Evolutionary conservation across 139 green algal species (phyloP), one percentile per base, ranked within the genome.

Genomic region (Haematococcus lacustris): DNA sequence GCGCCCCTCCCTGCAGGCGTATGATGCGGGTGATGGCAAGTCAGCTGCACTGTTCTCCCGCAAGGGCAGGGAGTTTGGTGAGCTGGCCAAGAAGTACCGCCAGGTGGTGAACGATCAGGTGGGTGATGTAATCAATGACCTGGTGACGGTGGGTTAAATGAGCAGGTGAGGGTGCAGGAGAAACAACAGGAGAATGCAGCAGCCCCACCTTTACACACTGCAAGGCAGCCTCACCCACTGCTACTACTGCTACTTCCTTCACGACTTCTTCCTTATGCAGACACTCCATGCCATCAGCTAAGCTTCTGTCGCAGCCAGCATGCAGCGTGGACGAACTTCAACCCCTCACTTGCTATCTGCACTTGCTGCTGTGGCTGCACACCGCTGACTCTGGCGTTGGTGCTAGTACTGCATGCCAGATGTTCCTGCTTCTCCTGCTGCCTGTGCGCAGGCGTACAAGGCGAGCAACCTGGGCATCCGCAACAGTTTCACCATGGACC

Each of bases 401-500:
- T n/a, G n/a, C n/a, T n/a, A n/a, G n/a, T n/a, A n/a, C n/a, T n/a
- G n/a, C n/a, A n/a, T n/a, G n/a, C n/a, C n/a, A n/a, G n/a, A n/a
- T n/a, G n/a, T n/a, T n/a, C n/a, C n/a, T n/a, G n/a, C n/a, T n/a
- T n/a, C n/a, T n/a, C n/a, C n/a, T n/a, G n/a, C n/a, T n/a, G n/a
- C n/a, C n/a, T n/a, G n/a, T n/a, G n/a, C 3, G 37, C 71, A 76
- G 71, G 71, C 71, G n/a, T 76, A 71, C 71, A 38, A 40, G 2
- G 60, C 60, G 13, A 68, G 39, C 47, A 77, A 77, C 32, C 37
- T 60, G 25, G 62, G 61, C 25, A 72, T 77, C 34, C 32, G 43
- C 40, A 77, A 77, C 37, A 35, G 60, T 7, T 73, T 72, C 63
- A 26, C 51, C 50, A 77, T 72, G 72, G 72, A 77, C 47, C 50